phyloP scores from a whole-genome alignment of 163 green algal genomes.

The Scenedesmus sp. region DNA sequence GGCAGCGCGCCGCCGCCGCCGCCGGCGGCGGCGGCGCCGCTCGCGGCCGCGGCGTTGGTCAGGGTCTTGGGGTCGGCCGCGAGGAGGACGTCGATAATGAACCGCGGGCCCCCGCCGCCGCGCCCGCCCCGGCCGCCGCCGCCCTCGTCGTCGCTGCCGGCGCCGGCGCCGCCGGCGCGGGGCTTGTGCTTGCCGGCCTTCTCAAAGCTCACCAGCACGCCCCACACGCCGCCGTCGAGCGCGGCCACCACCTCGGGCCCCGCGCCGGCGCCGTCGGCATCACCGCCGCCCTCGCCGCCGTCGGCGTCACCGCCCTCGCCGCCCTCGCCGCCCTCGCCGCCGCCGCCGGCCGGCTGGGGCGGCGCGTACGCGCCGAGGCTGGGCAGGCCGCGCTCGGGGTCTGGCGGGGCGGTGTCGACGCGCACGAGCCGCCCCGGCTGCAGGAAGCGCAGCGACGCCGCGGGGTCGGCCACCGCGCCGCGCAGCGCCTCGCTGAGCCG shows the following conservation, averaged over 20 bases:
- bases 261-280: neutral
- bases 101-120: slow-evolving; percentile 36
- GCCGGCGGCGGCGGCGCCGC: slow-evolving; percentile 1
- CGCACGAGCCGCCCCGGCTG: slow-evolving; percentile 76
- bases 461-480: slow-evolving; percentile 40
- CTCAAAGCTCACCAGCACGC: slow-evolving; percentile 82
- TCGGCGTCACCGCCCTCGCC: neutral
- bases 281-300: neutral
- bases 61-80: slow-evolving; percentile 49
- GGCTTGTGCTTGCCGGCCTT: slow-evolving; percentile 59
- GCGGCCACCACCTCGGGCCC: slow-evolving; percentile 29
- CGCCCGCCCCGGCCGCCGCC: slow-evolving; percentile 20
- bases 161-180: slow-evolving; percentile 1
- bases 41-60: neutral
- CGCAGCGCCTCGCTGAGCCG: slow-evolving; percentile 53
- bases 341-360: neutral
- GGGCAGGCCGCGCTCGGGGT: slow-evolving; percentile 37
- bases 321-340: neutral
- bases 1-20: slow-evolving; percentile 27
- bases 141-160: slow-evolving; percentile 15
- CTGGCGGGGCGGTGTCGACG: slow-evolving; percentile 43
- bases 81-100: slow-evolving; percentile 72
- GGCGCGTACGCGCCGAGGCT: slow-evolving; percentile 10
- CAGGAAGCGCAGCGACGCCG: slow-evolving; percentile 78
- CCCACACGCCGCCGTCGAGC: slow-evolving; percentile 61